These are phyloP conservation scores for Citrullus mucosospermus DNA, from an alignment of 306 rosid genomes.

Conservation along the genomic window DNA sequence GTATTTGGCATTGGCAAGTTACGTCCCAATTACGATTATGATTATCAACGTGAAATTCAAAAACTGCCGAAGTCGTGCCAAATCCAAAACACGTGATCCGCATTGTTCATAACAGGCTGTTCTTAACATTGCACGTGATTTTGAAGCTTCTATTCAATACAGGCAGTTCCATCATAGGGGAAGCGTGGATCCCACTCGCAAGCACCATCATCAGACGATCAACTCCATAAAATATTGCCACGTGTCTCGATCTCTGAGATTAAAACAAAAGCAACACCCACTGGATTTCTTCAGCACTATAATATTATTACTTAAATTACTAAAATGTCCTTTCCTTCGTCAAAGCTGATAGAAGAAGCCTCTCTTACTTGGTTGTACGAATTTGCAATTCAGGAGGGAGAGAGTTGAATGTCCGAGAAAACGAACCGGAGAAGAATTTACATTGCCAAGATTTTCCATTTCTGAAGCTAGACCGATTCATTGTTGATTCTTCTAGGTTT, in stretches of 20 bases:
- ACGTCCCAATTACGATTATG: not conserved
- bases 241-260: not conserved
- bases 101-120: not conserved
- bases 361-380: not conserved
- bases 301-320: not conserved
- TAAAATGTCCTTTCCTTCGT: not conserved
- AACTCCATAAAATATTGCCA: not conserved
- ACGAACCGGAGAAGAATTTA: not conserved
- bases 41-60: not conserved
- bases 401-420: not conserved
- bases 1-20: too few relatives aligned
- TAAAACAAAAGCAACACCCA: not conserved
- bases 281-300: not conserved
- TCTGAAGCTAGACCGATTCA: not conserved
- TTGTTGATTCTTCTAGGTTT: not conserved
- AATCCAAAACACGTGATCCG: not conserved
- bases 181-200: not conserved
- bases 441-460: not conserved
- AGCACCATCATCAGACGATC: not conserved
- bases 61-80: not conserved
- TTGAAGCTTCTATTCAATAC: not conserved
- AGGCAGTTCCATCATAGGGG: not conserved
- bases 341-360: not conserved
- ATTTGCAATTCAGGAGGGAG: not conserved
- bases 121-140: not conserved